phyloP scores from a whole-genome alignment of 75 land plant species.

The Selaginella tamariscina region DNA sequence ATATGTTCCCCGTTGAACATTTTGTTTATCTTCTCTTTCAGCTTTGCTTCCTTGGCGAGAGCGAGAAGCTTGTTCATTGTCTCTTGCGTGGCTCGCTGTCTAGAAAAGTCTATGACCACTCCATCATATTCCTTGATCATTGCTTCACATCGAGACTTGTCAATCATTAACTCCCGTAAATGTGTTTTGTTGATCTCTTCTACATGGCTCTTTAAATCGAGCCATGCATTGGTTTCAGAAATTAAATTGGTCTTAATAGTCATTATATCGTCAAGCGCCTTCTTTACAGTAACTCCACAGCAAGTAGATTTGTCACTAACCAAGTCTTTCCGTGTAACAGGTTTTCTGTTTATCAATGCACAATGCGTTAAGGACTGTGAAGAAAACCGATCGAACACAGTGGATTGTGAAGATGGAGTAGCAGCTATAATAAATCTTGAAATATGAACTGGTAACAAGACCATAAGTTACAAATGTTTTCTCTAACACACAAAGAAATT shows the following conservation, averaged over 20 bases:
- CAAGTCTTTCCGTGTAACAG: no score
- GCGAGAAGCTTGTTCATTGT: neutral
- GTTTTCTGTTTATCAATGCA: no score
- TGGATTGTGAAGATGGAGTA: no score
- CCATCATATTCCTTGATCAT: constrained; percentile 47
- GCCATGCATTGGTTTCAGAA: neutral
- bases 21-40: constrained; percentile 6
- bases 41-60: constrained; percentile 1
- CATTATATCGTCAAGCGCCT: neutral
- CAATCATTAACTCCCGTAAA: constrained; percentile 64
- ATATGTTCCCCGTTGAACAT: constrained; percentile 9
- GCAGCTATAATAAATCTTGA: no score
- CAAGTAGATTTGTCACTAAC: no score
- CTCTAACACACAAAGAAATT: no score
- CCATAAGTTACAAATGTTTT: no score
- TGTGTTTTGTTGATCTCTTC: constrained; percentile 56
- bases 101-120: neutral
- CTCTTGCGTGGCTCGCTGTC: constrained; percentile 9
- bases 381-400: no score
- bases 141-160: constrained; percentile 55
- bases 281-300: neutral
- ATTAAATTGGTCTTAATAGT: neutral
- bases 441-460: no score
- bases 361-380: no score
- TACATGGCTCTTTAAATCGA: constrained; percentile 34